Conservation (phyloP, 1,284 basidiomycete genomes). For the Leccinum angustisporum region DNA sequence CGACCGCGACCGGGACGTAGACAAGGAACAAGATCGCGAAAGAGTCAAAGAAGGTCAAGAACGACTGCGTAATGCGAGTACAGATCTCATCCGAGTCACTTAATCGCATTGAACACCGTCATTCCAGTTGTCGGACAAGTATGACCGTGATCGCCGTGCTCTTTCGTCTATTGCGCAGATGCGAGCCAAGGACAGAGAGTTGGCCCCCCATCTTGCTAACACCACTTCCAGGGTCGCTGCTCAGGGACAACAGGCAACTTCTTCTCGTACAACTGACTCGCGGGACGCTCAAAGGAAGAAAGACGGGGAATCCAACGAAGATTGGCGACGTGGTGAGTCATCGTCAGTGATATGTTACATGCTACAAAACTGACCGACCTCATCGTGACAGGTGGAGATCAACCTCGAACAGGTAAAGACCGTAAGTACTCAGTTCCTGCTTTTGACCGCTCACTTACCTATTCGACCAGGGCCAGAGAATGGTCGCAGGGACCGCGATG, state of each 20-base stretch:
- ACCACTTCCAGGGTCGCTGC: slow-evolving; percentile 41
- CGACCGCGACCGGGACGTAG: slow-evolving; percentile 57
- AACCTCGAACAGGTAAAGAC: slow-evolving; percentile 53
- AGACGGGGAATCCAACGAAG: slow-evolving; percentile 68
- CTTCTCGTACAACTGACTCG: slow-evolving; percentile 53
- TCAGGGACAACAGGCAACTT: slow-evolving; percentile 40
- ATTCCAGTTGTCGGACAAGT: slow-evolving; percentile 75
- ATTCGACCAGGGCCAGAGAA: slow-evolving; percentile 45
- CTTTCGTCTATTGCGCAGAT: slow-evolving; percentile 45
- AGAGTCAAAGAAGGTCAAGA: slow-evolving; percentile 76
- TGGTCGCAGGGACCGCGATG: slow-evolving; percentile 57
- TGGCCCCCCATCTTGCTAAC: slow-evolving; percentile 58
- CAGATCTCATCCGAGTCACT: slow-evolving; percentile 7
- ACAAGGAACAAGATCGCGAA: slow-evolving; percentile 67
- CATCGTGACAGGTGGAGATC: slow-evolving; percentile 44
- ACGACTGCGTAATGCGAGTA: slow-evolving; percentile 66
- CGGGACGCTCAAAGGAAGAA: slow-evolving; percentile 66
- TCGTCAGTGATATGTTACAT: slow-evolving; percentile 6
- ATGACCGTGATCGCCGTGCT: slow-evolving; percentile 75
- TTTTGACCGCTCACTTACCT: slow-evolving; percentile 10
- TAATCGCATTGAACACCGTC: slow-evolving; percentile 11
- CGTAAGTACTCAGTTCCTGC: slow-evolving; percentile 42
- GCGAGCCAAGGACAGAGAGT: slow-evolving; percentile 67
- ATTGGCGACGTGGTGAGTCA: slow-evolving; percentile 73
- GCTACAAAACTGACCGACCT: slow-evolving; percentile 1